These are phyloP conservation scores for Penicillium maclennaniae DNA, from an alignment of 495 filamentous ascomycete genomes.

Conservation along the genomic window DNA sequence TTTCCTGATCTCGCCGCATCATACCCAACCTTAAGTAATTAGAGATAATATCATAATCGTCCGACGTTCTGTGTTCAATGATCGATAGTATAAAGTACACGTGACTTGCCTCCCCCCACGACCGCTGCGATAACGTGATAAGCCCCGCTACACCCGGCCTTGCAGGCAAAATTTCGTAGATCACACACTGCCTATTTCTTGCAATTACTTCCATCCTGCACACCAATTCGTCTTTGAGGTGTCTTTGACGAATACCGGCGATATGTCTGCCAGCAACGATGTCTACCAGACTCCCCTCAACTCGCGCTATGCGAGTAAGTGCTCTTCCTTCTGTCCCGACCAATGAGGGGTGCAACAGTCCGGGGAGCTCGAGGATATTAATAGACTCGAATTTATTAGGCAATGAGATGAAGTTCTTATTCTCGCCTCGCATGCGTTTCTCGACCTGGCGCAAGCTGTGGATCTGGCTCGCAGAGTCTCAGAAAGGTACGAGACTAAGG, in stretches of 20 bases:
- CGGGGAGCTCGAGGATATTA: neutral
- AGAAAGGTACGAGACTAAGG: slow-evolving; percentile 53
- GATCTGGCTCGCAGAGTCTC: slow-evolving; percentile 77
- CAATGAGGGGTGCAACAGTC: slow-evolving; percentile 8
- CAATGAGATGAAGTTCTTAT: slow-evolving; percentile 54
- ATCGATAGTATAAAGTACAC: slow-evolving; percentile 6
- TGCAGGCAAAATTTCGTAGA: slow-evolving; percentile 33
- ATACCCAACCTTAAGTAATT: neutral
- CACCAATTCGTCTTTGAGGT: slow-evolving; percentile 25
- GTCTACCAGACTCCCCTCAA: slow-evolving; percentile 70
- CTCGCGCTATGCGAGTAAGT: slow-evolving; percentile 67
- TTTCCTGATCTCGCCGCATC: slow-evolving; percentile 18
- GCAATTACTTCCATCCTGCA: slow-evolving; percentile 14
- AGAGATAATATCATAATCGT: slow-evolving; percentile 11
- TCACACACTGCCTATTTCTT: slow-evolving; percentile 21
- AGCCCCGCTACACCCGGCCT: slow-evolving; percentile 30
- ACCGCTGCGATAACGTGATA: slow-evolving; percentile 43
- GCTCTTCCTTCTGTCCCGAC: slow-evolving; percentile 5
- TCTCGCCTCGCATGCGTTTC: slow-evolving; percentile 65
- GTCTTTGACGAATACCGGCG: slow-evolving; percentile 18
- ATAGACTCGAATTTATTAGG: slow-evolving; percentile 26
- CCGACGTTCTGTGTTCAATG: neutral
- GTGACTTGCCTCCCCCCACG: slow-evolving; percentile 12
- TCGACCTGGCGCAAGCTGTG: slow-evolving; percentile 78
- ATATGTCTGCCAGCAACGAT: slow-evolving; percentile 60